phyloP scores from a whole-genome alignment of 208 protist species.

The Leishmania guyanensis region DNA sequence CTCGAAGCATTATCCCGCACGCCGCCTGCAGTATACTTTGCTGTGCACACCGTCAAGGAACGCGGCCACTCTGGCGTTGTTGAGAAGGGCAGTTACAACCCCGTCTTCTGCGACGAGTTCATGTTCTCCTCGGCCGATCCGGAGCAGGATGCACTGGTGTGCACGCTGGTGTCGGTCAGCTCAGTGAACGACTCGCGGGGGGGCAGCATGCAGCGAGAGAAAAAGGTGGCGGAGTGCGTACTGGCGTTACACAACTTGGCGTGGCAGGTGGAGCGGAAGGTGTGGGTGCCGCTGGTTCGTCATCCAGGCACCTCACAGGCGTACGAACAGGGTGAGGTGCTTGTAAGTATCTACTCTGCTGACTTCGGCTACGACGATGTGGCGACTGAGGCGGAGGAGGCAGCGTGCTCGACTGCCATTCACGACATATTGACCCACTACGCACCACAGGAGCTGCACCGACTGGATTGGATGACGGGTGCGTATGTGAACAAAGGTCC shows the following conservation, averaged over 20 bases:
- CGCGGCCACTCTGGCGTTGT: conserved; percentile 59
- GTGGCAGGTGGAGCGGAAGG: conserved; percentile 51
- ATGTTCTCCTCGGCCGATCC: conserved; percentile 56
- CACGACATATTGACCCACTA: conserved; percentile 56
- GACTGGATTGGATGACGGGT: conserved; percentile 69
- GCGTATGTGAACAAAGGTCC: conserved; percentile 24
- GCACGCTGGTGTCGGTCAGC: conserved; percentile 57
- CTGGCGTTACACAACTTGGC: conserved; percentile 65
- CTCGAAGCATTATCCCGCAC: conserved; percentile 28
- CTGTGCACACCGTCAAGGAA: conserved; percentile 60
- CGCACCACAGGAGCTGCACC: conserved; percentile 76
- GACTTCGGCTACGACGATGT: conserved; percentile 56
- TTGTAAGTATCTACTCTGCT: conserved; percentile 74
- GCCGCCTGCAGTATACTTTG: conserved; percentile 52
- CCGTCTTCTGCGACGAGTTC: conserved; percentile 82
- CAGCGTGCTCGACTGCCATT: conserved; percentile 53
- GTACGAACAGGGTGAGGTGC: conserved; percentile 70
- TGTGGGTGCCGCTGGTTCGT: conserved; percentile 76
- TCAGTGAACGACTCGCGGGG: conserved; percentile 1
- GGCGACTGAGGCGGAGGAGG: conserved; percentile 54
- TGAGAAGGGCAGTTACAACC: conserved; percentile 41
- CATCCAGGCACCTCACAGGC: conserved; percentile 65
- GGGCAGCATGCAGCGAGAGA: conserved; percentile 14
- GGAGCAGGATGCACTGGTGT: conserved; percentile 66
- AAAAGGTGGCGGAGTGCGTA: conserved; percentile 73